Evolutionary conservation across 139 green algal genomes (phyloP), one percentile per base, ranked within the genome.

Genomic region (Micractinium conductrix): DNA sequence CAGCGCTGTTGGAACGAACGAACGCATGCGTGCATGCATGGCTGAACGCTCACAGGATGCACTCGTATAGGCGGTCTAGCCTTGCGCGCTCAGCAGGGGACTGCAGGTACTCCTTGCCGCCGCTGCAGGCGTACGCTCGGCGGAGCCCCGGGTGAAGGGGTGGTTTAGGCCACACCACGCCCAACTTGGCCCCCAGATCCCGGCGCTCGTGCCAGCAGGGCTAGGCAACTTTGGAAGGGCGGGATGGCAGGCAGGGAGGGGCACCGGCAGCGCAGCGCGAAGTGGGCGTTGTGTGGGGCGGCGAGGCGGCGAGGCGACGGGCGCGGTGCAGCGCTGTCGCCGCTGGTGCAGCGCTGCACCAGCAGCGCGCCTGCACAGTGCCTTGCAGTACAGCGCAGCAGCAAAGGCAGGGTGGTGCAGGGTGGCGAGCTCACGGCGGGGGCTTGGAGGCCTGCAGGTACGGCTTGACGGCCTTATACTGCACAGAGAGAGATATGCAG

Each of bases 381-480:
- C n/a, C n/a, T n/a, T n/a, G n/a, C n/a, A n/a, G n/a, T n/a, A n/a
- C n/a, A n/a, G n/a, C n/a, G n/a, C n/a, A n/a, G n/a, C n/a, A n/a
- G n/a, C n/a, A n/a, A n/a, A 35, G 33, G 63, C 63, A 71, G 30
- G 30, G 33, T 8, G 63, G 12, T 40, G 63, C 63, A 42, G 30
- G 63, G 7, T 21, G 63, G 30, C 24, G 63, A 4, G 33, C 75
- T 89, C 74, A 87, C 88, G 86, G 81, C 44, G 81, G 85, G 22
- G 87, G 88, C 72, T 89, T 78, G 43, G 95, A 95, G 44, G 92
- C 95, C 88, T 98, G 93, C 86, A 99, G 89, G 88, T 92, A 99
- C 4, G 97, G 97, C 90, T 99, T 97, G 88, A 99, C 98, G 72
- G 87, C 94, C 89, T 99, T 99, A 92, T 99, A 99, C 53, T 90